Base-by-base conservation (phyloP, 2,329 filamentous ascomycete species). In the Colletotrichum scovillei region DNA sequence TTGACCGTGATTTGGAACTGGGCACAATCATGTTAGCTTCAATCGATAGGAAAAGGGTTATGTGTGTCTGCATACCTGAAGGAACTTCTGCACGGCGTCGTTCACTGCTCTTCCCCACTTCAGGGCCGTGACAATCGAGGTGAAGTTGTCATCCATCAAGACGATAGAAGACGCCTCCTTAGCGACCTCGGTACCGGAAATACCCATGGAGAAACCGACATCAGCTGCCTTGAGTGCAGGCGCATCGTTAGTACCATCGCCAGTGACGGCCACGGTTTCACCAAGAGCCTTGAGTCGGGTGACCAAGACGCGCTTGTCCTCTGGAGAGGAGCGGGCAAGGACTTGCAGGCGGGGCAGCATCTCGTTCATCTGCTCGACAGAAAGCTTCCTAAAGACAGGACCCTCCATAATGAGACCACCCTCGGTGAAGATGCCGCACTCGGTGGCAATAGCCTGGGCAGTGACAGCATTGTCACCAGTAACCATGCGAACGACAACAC, bases 61-160 rank as follows among this genome's bases (percentile, higher is more conserved):
- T 3, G 19, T 12, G 28, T 16, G 60, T 7, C n/a, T 67, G 32
- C 76, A 72, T 78, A 85, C 85, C 80, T 92, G 91, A 58, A 92
- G 86, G 78, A 93, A 93, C 79, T 92, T 92, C 79, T 91, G 87
- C 42, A 93, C 90, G 0, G 90, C 89, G 74, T 93, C 91, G 75
- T 93, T 93, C 69, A 93, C 91, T 12, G 89, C 89, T 68, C 91
- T 86, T n/a, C 91, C 91, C 91, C 91, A 93, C 76, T 90, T 88
- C 59, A 93, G 85, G 3, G 91, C 91, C 55, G 89, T 92, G 52
- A 93, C 88, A 74, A 92, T 93, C 1, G 91, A 90, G 9, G 86
- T 81, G 76, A 92, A 92, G 80, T 92, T 92, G 75, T 92, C 91
- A 76, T 92, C 91, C 78, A 92, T 87, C 19, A 92, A 84, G 73